These are phyloP conservation scores for Monotropa hypopitys DNA, from an alignment of 179 eudicot genomes.

Conservation along the genomic window DNA sequence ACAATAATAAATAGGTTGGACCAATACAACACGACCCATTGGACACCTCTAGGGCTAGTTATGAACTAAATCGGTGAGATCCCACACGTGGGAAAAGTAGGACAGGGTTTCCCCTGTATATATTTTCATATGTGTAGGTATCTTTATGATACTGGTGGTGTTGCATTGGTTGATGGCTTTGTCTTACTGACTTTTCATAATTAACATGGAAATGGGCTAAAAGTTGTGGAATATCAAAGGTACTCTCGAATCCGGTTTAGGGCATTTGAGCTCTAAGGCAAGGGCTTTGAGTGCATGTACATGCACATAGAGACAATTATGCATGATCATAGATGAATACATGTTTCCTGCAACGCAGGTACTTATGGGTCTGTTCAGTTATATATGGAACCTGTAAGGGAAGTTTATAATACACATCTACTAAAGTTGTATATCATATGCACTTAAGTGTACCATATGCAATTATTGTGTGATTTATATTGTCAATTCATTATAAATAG, in stretches of 20 bases:
- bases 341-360: neutral
- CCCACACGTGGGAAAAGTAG: neutral
- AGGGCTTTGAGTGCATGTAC: neutral
- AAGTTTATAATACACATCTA: no score
- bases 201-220: constrained; percentile 7
- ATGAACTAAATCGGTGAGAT: no score
- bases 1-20: no score
- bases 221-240: neutral
- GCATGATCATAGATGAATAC: neutral
- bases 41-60: no score
- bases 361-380: neutral
- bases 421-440: no score
- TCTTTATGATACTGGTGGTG: neutral
- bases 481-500: no score
- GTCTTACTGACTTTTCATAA: constrained; percentile 4
- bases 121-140: neutral
- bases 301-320: constrained; percentile 6
- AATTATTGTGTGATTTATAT: no score
- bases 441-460: no score
- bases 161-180: constrained; percentile 7
- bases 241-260: constrained; percentile 5
- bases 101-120: no score
- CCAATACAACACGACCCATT: no score
- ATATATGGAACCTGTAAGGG: neutral
- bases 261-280: constrained; percentile 3